These are phyloP conservation scores for Chimonanthus praecox DNA, from an alignment of 164 flowering plant genomes.

Conservation along the genomic window DNA sequence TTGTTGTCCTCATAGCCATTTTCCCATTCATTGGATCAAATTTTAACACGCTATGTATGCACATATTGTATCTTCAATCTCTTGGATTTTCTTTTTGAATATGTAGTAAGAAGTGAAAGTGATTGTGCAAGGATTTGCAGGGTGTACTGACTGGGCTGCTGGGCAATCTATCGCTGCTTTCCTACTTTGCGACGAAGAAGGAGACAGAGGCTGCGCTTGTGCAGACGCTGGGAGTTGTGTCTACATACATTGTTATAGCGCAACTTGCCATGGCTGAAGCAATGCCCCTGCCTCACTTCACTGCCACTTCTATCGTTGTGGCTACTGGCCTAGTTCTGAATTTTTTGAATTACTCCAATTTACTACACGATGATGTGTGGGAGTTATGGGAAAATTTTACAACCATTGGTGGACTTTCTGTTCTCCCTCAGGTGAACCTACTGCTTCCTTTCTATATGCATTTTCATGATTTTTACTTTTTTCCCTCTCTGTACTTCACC, in stretches of 20 bases:
- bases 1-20: too few species aligned
- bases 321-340: slow-evolving; percentile 61
- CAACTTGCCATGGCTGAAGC: slow-evolving; percentile 84
- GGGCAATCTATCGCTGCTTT: slow-evolving; percentile 83
- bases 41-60: too few species aligned
- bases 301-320: slow-evolving; percentile 57
- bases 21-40: too few species aligned
- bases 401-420: slow-evolving; percentile 80
- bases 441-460: background rate
- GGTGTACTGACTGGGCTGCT: slow-evolving; percentile 88
- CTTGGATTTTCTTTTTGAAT: too few species aligned
- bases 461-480: background rate
- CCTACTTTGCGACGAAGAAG: slow-evolving; percentile 84
- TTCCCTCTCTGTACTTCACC: background rate
- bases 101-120: too few species aligned
- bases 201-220: slow-evolving; percentile 79
- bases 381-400: slow-evolving; percentile 86
- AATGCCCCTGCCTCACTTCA: slow-evolving; percentile 70
- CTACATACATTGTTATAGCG: slow-evolving; percentile 51
- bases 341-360: slow-evolving; percentile 59
- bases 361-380: slow-evolving; percentile 54
- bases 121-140: slow-evolving; percentile 23
- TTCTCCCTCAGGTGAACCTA: slow-evolving; percentile 75
- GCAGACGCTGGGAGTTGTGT: slow-evolving; percentile 80
- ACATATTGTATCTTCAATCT: too few species aligned